These are phyloP conservation scores for Aspergillus thermomutatus DNA, from an alignment of 2,329 filamentous ascomycete genomes.

Conservation along the genomic window DNA sequence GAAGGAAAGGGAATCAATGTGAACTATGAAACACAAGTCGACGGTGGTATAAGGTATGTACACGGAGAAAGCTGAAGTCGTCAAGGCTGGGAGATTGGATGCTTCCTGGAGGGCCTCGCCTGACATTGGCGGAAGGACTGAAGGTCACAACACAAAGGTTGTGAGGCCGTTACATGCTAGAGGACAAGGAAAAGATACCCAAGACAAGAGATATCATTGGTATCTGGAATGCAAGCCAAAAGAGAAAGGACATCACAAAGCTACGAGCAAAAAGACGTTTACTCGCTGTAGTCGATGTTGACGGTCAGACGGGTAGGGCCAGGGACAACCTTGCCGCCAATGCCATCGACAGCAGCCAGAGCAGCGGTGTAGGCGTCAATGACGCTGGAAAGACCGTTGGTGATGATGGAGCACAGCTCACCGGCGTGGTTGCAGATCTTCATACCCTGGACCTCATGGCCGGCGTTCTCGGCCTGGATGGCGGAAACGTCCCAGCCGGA, in stretches of 20 bases:
- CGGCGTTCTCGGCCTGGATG: constrained; percentile 32
- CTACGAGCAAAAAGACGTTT: constrained; percentile 11
- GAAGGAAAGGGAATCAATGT: background rate
- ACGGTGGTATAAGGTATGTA: background rate
- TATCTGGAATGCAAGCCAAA: constrained; percentile 7
- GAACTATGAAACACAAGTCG: background rate
- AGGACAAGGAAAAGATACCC: background rate
- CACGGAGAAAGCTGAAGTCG: constrained; percentile 1
- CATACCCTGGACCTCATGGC: constrained; percentile 34
- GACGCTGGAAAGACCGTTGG: constrained; percentile 16
- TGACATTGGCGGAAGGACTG: background rate
- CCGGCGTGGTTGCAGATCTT: constrained; percentile 30
- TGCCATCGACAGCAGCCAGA: constrained; percentile 25
- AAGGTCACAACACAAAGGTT: background rate
- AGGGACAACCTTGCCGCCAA: constrained; percentile 25
- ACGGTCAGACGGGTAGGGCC: constrained; percentile 32
- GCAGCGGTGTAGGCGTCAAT: constrained; percentile 33
- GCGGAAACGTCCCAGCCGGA: constrained; percentile 41
- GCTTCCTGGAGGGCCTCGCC: background rate
- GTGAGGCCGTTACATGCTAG: background rate
- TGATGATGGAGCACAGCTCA: constrained; percentile 31
- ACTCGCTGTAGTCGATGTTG: constrained; percentile 26
- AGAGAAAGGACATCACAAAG: constrained; percentile 3
- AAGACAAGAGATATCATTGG: background rate
- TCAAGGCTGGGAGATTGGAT: background rate